phyloP scores from a whole-genome alignment of 106 monocot species.

The Agapanthus africanus region DNA sequence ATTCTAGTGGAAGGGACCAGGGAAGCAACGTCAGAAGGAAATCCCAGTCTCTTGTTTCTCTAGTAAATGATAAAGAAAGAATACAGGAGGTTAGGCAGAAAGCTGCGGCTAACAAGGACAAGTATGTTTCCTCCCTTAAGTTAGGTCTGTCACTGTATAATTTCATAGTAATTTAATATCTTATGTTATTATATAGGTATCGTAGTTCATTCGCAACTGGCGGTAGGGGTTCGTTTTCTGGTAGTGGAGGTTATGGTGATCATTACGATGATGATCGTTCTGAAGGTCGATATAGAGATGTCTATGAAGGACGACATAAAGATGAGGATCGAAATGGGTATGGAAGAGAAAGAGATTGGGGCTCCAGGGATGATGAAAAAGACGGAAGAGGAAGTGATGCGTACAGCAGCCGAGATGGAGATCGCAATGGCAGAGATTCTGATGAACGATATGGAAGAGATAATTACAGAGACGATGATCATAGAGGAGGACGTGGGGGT shows the following conservation, averaged over 20 bases:
- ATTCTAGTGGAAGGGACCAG: constrained; percentile 83
- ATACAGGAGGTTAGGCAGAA: constrained; percentile 81
- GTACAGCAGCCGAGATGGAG: constrained; percentile 41
- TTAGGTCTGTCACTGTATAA: not conserved
- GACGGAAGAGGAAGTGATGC: constrained; percentile 42
- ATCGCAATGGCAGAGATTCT: constrained; percentile 43
- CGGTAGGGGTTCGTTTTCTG: constrained; percentile 29
- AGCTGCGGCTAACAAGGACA: constrained; percentile 67
- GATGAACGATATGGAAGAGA: constrained; percentile 54
- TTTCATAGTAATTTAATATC: not conserved
- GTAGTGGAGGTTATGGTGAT: constrained; percentile 59
- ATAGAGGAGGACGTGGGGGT: constrained; percentile 32
- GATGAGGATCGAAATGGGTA: constrained; percentile 58
- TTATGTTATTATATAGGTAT: constrained; percentile 25
- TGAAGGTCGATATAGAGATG: constrained; percentile 26
- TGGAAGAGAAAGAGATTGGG: constrained; percentile 62
- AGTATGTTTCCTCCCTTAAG: constrained; percentile 28
- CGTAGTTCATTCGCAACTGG: constrained; percentile 41
- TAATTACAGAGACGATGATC: constrained; percentile 48
- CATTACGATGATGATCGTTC: constrained; percentile 46
- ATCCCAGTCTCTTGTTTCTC: constrained; percentile 72
- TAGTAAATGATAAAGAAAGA: constrained; percentile 91
- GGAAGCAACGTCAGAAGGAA: constrained; percentile 87
- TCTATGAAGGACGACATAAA: constrained; percentile 44
- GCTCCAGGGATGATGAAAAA: constrained; percentile 65